A percentile compares a stretch with the other conserved stretches of the same genome.
These are phyloP conservation scores for Tricholoma furcatifolium DNA, from an alignment of 768 basidiomycete genomes.

Conservation along the genomic window DNA sequence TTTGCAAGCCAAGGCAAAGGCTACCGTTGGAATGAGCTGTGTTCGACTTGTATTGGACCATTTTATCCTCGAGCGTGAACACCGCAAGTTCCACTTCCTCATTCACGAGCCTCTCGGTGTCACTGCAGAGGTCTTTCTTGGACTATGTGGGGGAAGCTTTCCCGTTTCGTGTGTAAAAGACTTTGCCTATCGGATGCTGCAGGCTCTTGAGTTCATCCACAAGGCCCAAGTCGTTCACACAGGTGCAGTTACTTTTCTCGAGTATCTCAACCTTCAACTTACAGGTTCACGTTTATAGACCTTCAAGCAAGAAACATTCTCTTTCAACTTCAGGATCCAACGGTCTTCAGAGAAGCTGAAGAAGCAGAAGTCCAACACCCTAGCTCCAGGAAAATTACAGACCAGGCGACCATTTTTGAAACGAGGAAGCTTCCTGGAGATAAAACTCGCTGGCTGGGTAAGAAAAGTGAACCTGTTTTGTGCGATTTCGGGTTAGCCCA, in stretches of 20 bases:
- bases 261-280: background rate
- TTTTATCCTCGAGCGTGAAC: background rate
- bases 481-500: conserved; percentile 5
- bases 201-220: background rate
- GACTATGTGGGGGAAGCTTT: background rate
- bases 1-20: background rate
- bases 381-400: conserved; percentile 1
- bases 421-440: background rate
- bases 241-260: background rate
- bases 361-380: background rate
- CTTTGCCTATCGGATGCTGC: background rate
- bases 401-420: background rate
- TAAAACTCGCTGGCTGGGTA: background rate
- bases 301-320: background rate
- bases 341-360: background rate
- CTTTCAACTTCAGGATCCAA: background rate
- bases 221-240: background rate
- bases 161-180: background rate
- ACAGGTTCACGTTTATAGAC: background rate
- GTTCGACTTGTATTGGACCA: background rate
- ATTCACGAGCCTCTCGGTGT: conserved; percentile 3
- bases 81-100: background rate
- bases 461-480: background rate
- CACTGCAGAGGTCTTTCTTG: background rate
- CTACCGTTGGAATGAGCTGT: background rate